Evolutionary conservation across 2,329 filamentous ascomycete species (phyloP).

Genomic region (Ophiosphaerella korrae): DNA sequence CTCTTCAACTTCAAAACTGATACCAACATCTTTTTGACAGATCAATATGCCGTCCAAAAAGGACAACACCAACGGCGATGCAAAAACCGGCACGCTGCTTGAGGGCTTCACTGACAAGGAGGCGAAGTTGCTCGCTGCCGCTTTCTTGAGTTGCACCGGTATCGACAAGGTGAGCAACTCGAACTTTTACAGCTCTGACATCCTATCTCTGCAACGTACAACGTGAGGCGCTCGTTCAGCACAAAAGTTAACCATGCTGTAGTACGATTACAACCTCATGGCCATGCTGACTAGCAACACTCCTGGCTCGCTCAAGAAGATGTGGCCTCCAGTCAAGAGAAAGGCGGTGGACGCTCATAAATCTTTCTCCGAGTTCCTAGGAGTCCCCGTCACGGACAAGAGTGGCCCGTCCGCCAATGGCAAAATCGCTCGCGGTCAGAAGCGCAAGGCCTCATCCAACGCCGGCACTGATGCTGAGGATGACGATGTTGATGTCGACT

Average conservation of each 20-base stretch:
- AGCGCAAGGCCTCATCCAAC: conserved; percentile 27
- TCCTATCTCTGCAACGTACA: background rate
- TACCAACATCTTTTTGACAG: background rate
- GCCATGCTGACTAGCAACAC: conserved; percentile 36
- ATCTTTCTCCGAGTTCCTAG: conserved; percentile 32
- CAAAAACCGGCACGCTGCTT: conserved; percentile 8
- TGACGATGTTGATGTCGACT: conserved; percentile 8
- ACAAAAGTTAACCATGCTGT: background rate
- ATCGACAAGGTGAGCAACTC: conserved; percentile 34
- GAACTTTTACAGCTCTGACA: background rate
- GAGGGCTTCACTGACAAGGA: conserved; percentile 29
- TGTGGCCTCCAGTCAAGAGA: conserved; percentile 39
- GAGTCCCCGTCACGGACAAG: conserved; percentile 7
- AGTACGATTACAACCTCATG: conserved; percentile 41
- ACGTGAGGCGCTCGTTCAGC: too few species aligned
- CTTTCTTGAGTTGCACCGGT: conserved; percentile 31
- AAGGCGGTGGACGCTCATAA: conserved; percentile 31
- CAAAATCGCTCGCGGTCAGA: conserved; percentile 8
- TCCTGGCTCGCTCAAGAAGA: conserved; percentile 38
- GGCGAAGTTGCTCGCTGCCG: conserved; percentile 37
- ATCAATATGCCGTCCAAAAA: conserved; percentile 36
- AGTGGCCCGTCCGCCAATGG: background rate
- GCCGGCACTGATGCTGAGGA: conserved; percentile 8
- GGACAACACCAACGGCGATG: conserved; percentile 7
- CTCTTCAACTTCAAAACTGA: background rate